phyloP scores from a whole-genome alignment of 345 rosid species.

The Isatis tinctoria region DNA sequence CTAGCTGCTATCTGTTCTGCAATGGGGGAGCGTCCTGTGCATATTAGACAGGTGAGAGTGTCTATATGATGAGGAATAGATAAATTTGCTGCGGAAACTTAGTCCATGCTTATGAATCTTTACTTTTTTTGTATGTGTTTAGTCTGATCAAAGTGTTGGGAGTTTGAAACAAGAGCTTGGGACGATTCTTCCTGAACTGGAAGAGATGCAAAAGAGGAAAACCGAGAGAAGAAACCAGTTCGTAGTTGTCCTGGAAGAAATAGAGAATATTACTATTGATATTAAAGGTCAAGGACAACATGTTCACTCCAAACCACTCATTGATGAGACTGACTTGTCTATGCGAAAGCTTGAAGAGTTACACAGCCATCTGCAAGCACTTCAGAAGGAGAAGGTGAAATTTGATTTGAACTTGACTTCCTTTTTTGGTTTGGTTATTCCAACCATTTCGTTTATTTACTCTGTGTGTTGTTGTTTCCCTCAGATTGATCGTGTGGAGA shows the following conservation, averaged over 20 bases:
- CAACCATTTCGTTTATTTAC: not conserved
- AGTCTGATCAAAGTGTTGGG: conserved; percentile 72
- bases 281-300: conserved; percentile 46
- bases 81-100: too few species aligned
- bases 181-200: conserved; percentile 70
- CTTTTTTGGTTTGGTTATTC: not conserved
- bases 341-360: conserved; percentile 75
- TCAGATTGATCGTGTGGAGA: conserved; percentile 70
- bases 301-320: conserved; percentile 24
- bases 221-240: conserved; percentile 80
- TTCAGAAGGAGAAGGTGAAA: conserved; percentile 73
- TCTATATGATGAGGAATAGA: not conserved
- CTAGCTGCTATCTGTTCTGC: conserved; percentile 89
- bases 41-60: conserved; percentile 75
- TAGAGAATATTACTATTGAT: conserved; percentile 50
- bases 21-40: conserved; percentile 89
- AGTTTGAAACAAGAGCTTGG: conserved; percentile 85
- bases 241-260: conserved; percentile 53
- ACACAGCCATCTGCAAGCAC: conserved; percentile 53
- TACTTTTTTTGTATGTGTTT: conserved; percentile 18
- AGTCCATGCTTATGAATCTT: not conserved
- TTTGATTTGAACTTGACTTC: not conserved
- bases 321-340: conserved; percentile 78
- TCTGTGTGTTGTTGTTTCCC: conserved; percentile 2
- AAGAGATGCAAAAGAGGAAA: conserved; percentile 85